These are phyloP conservation scores for Calonectria henricotiae DNA, from an alignment of 2,329 filamentous ascomycete genomes.

Conservation along the genomic window DNA sequence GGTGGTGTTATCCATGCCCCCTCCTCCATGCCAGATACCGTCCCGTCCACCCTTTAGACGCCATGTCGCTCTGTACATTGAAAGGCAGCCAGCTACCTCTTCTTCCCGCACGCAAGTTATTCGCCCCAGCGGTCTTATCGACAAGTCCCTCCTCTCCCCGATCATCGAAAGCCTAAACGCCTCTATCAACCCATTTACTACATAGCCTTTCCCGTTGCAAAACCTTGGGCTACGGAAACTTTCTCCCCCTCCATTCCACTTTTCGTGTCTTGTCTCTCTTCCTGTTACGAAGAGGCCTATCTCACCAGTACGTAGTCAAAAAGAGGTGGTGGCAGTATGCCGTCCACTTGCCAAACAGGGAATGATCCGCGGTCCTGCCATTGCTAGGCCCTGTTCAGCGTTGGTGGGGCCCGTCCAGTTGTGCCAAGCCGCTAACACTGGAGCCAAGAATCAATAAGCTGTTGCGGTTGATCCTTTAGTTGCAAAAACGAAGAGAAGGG, in stretches of 20 bases:
- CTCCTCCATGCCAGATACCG: slow-evolving; percentile 11
- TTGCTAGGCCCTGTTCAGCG: slow-evolving; percentile 25
- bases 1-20: slow-evolving; percentile 6
- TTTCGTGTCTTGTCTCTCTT: slow-evolving; percentile 2
- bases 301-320: slow-evolving; percentile 9
- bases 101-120: neutral
- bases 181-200: neutral
- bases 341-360: slow-evolving; percentile 21
- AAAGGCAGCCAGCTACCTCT: too few relatives aligned
- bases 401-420: neutral
- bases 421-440: slow-evolving; percentile 35
- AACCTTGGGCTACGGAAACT: slow-evolving; percentile 16
- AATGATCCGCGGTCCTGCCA: slow-evolving; percentile 19
- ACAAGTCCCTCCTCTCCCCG: neutral
- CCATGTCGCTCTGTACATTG: neutral
- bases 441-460: slow-evolving; percentile 37
- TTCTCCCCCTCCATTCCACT: slow-evolving; percentile 24
- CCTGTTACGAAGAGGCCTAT: neutral
- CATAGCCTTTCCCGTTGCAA: slow-evolving; percentile 26
- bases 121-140: slow-evolving; percentile 7
- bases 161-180: slow-evolving; percentile 21
- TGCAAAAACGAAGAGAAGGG: slow-evolving; percentile 6
- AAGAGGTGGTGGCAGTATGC: neutral
- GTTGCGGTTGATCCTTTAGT: slow-evolving; percentile 19
- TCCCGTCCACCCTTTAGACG: slow-evolving; percentile 10